Conservation (phyloP, 371 early-diverging fungal species). For the Rhizopus arrhizus region DNA sequence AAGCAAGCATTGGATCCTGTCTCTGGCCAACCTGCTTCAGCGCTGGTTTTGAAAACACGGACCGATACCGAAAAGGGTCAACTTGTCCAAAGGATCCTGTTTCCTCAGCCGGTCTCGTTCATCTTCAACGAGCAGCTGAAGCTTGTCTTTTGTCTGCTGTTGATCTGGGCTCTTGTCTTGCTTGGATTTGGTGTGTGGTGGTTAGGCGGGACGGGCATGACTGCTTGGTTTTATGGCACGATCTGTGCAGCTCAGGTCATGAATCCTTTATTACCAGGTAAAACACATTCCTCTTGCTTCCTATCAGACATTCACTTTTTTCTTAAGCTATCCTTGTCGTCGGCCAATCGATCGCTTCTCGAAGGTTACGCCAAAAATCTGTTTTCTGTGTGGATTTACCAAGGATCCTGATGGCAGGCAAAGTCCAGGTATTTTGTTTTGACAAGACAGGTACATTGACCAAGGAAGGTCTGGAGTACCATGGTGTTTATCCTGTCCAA, state of each 20-base stretch:
- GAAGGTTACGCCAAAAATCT: conserved; percentile 58
- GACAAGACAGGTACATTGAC: conserved; percentile 63
- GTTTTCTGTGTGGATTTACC: conserved; percentile 76
- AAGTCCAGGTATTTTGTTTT: conserved; percentile 90
- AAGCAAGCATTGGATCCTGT: conserved; percentile 31
- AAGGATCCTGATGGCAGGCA: conserved; percentile 84
- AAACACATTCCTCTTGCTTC: neutral
- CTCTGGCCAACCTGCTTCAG: conserved; percentile 26
- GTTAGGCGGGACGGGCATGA: conserved; percentile 52
- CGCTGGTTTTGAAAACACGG: conserved; percentile 73
- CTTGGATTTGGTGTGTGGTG: conserved; percentile 62
- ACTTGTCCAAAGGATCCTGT: conserved; percentile 78
- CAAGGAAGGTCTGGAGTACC: conserved; percentile 60
- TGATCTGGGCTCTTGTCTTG: conserved; percentile 63
- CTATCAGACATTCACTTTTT: conserved; percentile 1
- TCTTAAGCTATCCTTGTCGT: conserved; percentile 78
- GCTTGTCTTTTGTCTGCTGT: conserved; percentile 62
- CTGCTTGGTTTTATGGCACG: conserved; percentile 63
- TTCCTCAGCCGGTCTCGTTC: conserved; percentile 69
- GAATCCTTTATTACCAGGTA: conserved; percentile 60
- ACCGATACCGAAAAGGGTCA: conserved; percentile 80
- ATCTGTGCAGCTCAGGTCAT: conserved; percentile 74
- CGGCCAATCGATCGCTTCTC: conserved; percentile 78
- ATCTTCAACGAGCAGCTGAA: conserved; percentile 76
- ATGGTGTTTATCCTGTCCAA: conserved; percentile 34